Conservation (phyloP, 345 rosid genomes). For the Trapa bicornis region DNA sequence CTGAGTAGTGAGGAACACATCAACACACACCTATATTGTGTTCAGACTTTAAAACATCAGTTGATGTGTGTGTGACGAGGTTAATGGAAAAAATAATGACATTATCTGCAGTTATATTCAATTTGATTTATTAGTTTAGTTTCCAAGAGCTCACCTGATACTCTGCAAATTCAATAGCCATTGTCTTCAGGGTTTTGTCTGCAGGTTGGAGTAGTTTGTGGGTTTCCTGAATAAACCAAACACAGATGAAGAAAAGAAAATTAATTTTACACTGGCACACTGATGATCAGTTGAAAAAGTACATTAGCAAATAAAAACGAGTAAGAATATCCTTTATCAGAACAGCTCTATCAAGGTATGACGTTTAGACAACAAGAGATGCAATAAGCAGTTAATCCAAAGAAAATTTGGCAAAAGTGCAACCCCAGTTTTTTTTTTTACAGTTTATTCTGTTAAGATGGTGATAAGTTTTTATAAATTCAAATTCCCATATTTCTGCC, state of each 20-base stretch:
- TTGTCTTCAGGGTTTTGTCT: constrained; percentile 72
- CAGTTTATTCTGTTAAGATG: too few species aligned
- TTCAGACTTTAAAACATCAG: constrained; percentile 1
- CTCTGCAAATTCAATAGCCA: constrained; percentile 99
- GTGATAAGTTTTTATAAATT: too few species aligned
- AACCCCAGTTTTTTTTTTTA: neutral
- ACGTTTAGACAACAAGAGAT: neutral
- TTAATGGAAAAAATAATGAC: neutral
- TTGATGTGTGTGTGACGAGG: neutral
- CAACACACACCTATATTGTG: constrained; percentile 80
- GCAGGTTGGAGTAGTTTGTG: constrained; percentile 91
- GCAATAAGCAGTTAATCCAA: neutral
- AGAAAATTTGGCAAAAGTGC: neutral
- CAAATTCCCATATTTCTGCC: neutral
- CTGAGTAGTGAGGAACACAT: constrained; percentile 79
- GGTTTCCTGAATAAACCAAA: constrained; percentile 51
- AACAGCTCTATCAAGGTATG: neutral
- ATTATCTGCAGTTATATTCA: neutral
- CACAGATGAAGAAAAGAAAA: neutral
- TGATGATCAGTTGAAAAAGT: neutral
- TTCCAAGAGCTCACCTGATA: constrained; percentile 49
- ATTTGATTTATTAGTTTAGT: neutral
- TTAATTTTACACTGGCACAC: neutral
- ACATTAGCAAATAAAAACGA: neutral
- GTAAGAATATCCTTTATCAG: neutral